Base-by-base conservation (phyloP, 768 basidiomycete species). In the Hygrophoropsis aurantiaca region DNA sequence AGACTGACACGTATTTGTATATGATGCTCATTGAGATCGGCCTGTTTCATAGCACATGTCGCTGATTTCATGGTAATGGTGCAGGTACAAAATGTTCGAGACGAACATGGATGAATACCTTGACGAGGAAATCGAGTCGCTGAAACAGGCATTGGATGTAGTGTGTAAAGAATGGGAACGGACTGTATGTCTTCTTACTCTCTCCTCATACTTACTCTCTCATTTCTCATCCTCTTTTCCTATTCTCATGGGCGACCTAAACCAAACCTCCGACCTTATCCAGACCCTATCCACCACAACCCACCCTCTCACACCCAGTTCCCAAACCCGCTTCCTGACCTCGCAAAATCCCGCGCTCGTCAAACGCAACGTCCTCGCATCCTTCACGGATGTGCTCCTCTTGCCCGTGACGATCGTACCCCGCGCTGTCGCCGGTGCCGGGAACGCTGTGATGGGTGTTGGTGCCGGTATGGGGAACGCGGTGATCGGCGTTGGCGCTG, bases 321-420 rank as follows among this genome's bases (percentile, higher is more conserved):
- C 40, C 20, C 54, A 44, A 38, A 68, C 81, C 10, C 84, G 87
- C 34, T 95, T 97, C 68, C 75, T 97, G 3, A 73, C 76, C 16
- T 87, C 93, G 1, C 79, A 86, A 43, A 95, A 97, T 58, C 95
- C 95, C 0, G 92, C 92, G 1, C 82, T 83, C 51, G 82, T 94
- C 49, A 99, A 99, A 59, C 84, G 91, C 34, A 97, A 88, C 56
- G 90, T 98, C 7, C 77, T 98, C 1, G 87, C 92, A 0, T 90
- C 92, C 0, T 98, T 99, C 65, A 89, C 90, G 2, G 85, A 90
- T 50, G 79, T 92, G 1, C 82, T 99, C 5, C 72, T 98, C 0
- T 73, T 98, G 0, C 95, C 97, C 0, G 97, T 99, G 15, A 97
- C 94, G 1, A 95, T 98, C 62, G 94, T 98, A 2, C 95, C 95